These are phyloP conservation scores for Boletus eberwhitei DNA, from an alignment of 768 basidiomycete species.

Conservation along the genomic window DNA sequence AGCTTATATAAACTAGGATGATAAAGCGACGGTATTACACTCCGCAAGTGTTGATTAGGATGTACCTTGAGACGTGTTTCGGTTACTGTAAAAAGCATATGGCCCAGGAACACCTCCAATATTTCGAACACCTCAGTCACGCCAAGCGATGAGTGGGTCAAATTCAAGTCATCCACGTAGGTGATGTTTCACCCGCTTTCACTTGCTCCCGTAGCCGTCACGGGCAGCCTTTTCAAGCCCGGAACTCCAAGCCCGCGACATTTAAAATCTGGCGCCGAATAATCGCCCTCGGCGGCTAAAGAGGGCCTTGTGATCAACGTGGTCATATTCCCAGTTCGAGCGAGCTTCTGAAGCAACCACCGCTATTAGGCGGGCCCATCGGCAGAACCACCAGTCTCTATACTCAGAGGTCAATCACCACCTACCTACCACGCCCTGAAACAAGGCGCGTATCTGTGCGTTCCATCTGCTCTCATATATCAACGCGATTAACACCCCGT, in stretches of 20 bases:
- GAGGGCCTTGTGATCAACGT: conserved; percentile 1
- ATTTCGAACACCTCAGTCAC: too few species aligned
- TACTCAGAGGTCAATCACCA: conserved; percentile 2
- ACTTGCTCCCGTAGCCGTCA: background rate
- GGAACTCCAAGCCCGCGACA: background rate
- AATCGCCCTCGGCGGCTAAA: conserved; percentile 5
- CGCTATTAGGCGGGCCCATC: background rate
- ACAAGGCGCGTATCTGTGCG: conserved; percentile 14
- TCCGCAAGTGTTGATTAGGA: too few species aligned
- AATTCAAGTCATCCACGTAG: background rate
- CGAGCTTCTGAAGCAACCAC: conserved; percentile 11
- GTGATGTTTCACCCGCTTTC: background rate
- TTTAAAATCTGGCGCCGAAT: background rate
- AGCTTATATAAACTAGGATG: conserved; percentile 13
- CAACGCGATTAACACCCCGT: conserved; percentile 1
- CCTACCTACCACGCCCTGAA: conserved; percentile 4
- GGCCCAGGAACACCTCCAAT: too few species aligned
- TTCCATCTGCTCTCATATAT: background rate
- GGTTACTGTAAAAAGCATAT: background rate
- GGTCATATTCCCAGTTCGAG: conserved; percentile 13
- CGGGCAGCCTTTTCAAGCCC: background rate
- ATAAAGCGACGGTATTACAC: background rate
- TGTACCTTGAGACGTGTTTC: background rate
- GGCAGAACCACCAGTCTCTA: background rate
- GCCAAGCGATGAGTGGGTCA: background rate